Percentiles rank a stretch among this genome's conserved stretches.
phyloP scores from a whole-genome alignment of 305 asterid species.

The Rubia tinctorum region DNA sequence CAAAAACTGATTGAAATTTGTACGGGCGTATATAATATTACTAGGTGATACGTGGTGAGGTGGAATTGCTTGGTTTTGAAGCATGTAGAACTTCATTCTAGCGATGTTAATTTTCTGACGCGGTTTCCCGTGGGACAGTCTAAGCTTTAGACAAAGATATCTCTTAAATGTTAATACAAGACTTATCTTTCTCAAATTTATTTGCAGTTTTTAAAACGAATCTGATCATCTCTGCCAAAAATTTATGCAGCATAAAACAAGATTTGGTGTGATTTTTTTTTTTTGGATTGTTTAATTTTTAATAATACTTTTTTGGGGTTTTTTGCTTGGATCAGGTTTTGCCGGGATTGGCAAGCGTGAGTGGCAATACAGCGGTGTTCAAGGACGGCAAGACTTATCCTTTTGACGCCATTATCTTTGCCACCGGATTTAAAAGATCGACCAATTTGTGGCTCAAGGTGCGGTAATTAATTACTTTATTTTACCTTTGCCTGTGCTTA shows the following conservation, averaged over 20 bases:
- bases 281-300: no score
- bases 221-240: no score
- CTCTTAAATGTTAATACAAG: no score
- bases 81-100: not conserved
- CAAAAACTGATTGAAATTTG: not conserved
- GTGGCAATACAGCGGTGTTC: conserved; percentile 37
- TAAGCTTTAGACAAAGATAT: no score
- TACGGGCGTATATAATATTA: no score
- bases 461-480: not conserved
- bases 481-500: not conserved
- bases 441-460: conserved; percentile 74
- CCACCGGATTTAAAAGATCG: conserved; percentile 77
- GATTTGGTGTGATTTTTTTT: no score
- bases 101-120: no score
- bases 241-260: no score
- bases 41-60: not conserved
- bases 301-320: no score
- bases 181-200: no score
- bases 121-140: no score
- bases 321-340: conserved; percentile 35
- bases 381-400: conserved; percentile 37
- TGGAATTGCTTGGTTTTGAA: conserved; percentile 12
- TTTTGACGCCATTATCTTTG: conserved; percentile 57
- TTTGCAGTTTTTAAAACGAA: no score
- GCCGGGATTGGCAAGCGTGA: conserved; percentile 41